Evolutionary conservation across 2,329 filamentous ascomycete species (phyloP), one percentile per base, ranked within the genome.

Genomic region (Arachnomyces sp.): DNA sequence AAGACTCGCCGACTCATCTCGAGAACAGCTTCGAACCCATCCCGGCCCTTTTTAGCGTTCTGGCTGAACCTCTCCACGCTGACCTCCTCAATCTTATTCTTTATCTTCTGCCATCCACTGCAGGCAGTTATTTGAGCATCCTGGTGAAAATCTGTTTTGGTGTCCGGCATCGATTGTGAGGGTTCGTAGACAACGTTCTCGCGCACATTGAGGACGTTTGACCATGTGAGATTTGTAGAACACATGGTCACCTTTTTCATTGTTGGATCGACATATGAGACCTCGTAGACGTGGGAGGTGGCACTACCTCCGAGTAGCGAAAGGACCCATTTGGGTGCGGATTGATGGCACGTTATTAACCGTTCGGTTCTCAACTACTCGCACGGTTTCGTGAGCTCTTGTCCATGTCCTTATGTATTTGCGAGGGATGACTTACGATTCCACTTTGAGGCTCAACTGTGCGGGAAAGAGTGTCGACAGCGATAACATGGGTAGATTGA

Each of bases 61-160:
- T 98, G 87, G 51, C 79, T 77, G 70, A 98, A 98, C 40, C 87
- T 73, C 49, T 83, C 84, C 33, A 96, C 83, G 31, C 88, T 84
- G 38, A 85, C 81, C 54, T 96, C 88, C 70, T 98, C 92, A 54
- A 98, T 93, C 60, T 82, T 86, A 67, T 92, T 94, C 73, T 87
- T 92, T 60, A 96, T 88, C 59, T 88, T 87, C 67, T 95, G 86
- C 89, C 92, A 98, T 46, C 92, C 92, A 51, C 92, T 90, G 63
- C 88, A 94, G 7, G 92, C 92, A 1, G 89, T 94, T 59, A 98
- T 90, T 65, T 89, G 80, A 30, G 92, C 92, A 46, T 87, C 81
- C 69, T 98, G 92, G 35, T 79, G 73, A 59, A 98, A 96, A 47
- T 82, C 75, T 2, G 92, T 98, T 61, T 69, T 74, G 29, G 65